A percentile compares a stretch with the other conserved stretches of the same genome.
These are phyloP conservation scores for Cyclostephanos tholiformis DNA, from an alignment of 108 stramenopile genomes.

Conservation along the genomic window DNA sequence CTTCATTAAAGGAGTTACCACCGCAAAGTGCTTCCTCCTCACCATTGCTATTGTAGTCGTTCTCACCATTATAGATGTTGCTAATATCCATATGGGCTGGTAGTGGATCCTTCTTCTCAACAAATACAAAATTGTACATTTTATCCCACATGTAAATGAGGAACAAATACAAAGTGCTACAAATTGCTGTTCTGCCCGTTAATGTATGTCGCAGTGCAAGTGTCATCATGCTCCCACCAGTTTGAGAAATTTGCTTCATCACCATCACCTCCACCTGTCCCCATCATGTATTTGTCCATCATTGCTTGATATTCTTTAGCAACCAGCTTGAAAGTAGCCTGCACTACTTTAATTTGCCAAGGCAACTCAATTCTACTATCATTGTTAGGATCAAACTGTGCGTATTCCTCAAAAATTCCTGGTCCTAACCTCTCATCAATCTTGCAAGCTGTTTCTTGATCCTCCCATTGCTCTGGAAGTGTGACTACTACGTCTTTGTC, in stretches of 20 bases:
- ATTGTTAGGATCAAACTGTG: no score
- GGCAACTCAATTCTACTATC: no score
- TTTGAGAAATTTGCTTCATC: not conserved
- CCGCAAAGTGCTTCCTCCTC: no score
- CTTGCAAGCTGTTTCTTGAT: no score
- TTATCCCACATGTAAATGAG: constrained; percentile 10
- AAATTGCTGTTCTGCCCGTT: not conserved
- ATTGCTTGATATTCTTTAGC: not conserved
- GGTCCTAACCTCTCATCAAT: no score
- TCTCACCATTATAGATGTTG: not conserved
- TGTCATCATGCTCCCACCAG: not conserved
- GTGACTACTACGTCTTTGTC: no score
- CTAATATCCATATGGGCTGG: not conserved
- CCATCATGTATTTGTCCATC: constrained; percentile 5
- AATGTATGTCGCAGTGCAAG: not conserved
- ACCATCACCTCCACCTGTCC: constrained; percentile 2
- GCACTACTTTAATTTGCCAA: no score
- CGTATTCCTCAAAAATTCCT: no score
- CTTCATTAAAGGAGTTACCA: no score
- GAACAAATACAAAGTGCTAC: not conserved
- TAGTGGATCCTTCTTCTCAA: constrained; percentile 2
- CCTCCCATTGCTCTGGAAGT: no score
- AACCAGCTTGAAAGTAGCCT: no score
- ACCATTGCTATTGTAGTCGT: no score
- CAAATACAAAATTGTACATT: not conserved